phyloP scores from a whole-genome alignment of 768 basidiomycete genomes.

The Cystofilobasidium bisporidii region DNA sequence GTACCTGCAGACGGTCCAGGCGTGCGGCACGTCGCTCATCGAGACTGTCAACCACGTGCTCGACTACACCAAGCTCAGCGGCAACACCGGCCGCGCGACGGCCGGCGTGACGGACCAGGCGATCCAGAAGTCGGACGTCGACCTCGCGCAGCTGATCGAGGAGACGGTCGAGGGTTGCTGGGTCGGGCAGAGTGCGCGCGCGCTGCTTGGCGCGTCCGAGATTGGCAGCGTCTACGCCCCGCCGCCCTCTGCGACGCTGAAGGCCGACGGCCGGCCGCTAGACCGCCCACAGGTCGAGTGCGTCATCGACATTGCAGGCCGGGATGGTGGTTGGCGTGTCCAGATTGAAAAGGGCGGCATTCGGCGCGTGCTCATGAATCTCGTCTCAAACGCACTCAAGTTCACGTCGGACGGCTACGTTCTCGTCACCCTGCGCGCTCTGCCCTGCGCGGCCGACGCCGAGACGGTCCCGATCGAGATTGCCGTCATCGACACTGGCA shows the following conservation, averaged over 20 bases:
- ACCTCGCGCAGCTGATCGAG: conserved; percentile 39
- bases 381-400: conserved; percentile 65
- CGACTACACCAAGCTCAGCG: conserved; percentile 90
- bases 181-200: conserved; percentile 80
- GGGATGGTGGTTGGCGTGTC: conserved; percentile 70
- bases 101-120: conserved; percentile 22
- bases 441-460: conserved; percentile 49
- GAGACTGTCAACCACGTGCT: conserved; percentile 96
- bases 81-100: conserved; percentile 51
- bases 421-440: conserved; percentile 68
- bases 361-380: conserved; percentile 82
- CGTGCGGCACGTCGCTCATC: conserved; percentile 87
- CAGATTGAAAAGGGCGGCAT: conserved; percentile 88
- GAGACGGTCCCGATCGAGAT: conserved; percentile 63
- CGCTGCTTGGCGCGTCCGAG: conserved; percentile 54
- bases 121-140: conserved; percentile 61
- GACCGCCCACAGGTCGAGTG: conserved; percentile 35
- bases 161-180: conserved; percentile 72
- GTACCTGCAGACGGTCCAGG: conserved; percentile 85
- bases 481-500: conserved; percentile 78
- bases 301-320: conserved; percentile 63
- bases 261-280: conserved; percentile 34
- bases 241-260: conserved; percentile 48
- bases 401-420: conserved; percentile 85
- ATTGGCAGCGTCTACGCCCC: conserved; percentile 91